These are phyloP conservation scores for Trametes gibbosa DNA, from an alignment of 768 basidiomycete genomes.

Conservation along the genomic window DNA sequence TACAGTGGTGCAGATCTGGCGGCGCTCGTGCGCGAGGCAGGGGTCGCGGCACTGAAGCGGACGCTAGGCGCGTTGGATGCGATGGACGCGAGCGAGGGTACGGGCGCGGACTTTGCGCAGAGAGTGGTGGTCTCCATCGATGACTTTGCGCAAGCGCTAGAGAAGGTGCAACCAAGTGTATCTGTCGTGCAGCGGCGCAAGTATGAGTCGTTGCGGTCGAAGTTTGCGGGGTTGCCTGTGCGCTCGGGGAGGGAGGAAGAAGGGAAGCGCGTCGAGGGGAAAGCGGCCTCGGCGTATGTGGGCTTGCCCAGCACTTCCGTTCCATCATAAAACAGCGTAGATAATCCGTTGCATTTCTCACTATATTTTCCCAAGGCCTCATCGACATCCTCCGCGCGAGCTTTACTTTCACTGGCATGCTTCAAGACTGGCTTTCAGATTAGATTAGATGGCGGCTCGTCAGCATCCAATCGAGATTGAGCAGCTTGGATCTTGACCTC, in stretches of 20 bases:
- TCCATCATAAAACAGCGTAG: too few species aligned
- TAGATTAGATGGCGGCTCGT: background rate
- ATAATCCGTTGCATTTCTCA: too few species aligned
- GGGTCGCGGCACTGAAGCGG: conserved; percentile 74
- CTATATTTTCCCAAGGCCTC: too few species aligned
- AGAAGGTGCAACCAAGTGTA: conserved; percentile 87
- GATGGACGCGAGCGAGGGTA: conserved; percentile 40
- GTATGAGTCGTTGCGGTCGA: conserved; percentile 78
- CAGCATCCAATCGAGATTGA: background rate
- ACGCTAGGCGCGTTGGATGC: conserved; percentile 65
- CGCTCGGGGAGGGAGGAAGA: conserved; percentile 20
- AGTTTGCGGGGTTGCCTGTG: conserved; percentile 76
- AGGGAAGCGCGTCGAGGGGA: conserved; percentile 10
- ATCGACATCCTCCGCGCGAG: too few species aligned
- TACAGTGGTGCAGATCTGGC: conserved; percentile 93
- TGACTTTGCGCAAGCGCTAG: conserved; percentile 74
- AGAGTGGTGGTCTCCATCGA: conserved; percentile 49
- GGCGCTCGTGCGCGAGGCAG: conserved; percentile 84
- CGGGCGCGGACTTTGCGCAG: conserved; percentile 16
- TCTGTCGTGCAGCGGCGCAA: conserved; percentile 72
- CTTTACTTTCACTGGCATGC: too few species aligned
- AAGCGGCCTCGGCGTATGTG: background rate
- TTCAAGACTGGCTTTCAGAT: too few species aligned
- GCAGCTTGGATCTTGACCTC: background rate
- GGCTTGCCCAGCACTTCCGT: too few species aligned